Evolutionary conservation across 768 basidiomycete genomes (phyloP).

Genomic region (Russula sp.): DNA sequence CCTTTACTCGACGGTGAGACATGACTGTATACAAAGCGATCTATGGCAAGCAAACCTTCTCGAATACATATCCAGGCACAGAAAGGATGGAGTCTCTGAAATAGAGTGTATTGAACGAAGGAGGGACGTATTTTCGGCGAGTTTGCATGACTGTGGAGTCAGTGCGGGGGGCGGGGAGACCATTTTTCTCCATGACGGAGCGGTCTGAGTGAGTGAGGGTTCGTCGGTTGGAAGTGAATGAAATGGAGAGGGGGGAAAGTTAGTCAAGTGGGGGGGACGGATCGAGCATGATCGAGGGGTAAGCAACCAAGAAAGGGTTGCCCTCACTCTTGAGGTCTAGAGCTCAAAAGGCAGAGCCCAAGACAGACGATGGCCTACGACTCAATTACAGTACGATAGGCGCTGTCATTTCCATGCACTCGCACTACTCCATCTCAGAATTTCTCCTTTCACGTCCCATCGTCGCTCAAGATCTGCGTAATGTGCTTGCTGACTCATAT

Average conservation of each 20-base stretch:
- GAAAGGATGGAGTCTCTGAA: constrained; percentile 49
- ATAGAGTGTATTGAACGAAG: constrained; percentile 50
- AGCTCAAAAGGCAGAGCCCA: not conserved
- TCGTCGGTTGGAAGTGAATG: not conserved
- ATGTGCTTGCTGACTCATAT: not conserved
- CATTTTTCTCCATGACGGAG: constrained; percentile 6
- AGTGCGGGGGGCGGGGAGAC: not conserved
- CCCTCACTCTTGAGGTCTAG: not conserved
- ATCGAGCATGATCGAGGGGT: constrained; percentile 15
- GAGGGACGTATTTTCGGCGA: constrained; percentile 48
- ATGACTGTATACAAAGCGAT: not conserved
- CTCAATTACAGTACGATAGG: not conserved
- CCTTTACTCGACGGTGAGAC: constrained; percentile 31
- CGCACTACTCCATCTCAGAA: constrained; percentile 2
- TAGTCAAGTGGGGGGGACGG: constrained; percentile 8
- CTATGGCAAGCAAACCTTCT: constrained; percentile 39
- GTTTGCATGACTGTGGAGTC: not conserved
- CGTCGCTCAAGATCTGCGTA: constrained; percentile 7
- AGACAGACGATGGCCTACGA: not conserved
- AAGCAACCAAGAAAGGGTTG: not conserved
- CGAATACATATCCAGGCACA: constrained; percentile 67
- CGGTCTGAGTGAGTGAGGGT: not conserved
- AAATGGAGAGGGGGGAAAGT: not conserved
- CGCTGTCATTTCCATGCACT: not conserved
- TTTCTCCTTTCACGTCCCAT: not conserved